phyloP scores from a whole-genome alignment of 2,329 filamentous ascomycete species.

The Neopestalotiopsis sp. region DNA sequence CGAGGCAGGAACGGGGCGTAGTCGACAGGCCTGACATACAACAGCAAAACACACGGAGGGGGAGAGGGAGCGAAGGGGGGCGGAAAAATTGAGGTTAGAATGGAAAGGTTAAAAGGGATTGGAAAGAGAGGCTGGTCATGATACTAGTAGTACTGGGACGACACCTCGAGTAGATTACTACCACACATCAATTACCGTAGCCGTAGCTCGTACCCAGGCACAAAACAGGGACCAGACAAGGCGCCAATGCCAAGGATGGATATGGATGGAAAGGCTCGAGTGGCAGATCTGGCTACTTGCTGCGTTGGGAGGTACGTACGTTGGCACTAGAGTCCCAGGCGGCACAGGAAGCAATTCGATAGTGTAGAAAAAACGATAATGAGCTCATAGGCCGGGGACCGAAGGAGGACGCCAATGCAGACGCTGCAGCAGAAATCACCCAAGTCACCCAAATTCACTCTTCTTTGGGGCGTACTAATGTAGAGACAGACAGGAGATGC shows the following conservation, averaged over 20 bases:
- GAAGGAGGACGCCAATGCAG: constrained; percentile 15
- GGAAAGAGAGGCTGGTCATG: constrained; percentile 11
- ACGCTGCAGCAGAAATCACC: not conserved
- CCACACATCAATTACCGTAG: not conserved
- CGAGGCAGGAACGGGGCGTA: not conserved
- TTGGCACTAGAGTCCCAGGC: not conserved
- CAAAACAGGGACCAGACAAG: not conserved
- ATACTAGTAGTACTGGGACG: constrained; percentile 5
- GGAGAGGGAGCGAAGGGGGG: not conserved
- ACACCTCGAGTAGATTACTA: not conserved
- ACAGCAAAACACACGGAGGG: not conserved
- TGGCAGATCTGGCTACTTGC: not conserved
- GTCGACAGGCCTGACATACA: not conserved
- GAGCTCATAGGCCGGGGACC: not conserved
- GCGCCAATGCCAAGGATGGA: constrained; percentile 5
- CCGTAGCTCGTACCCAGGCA: not conserved
- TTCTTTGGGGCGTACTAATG: not conserved
- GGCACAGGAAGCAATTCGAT: constrained; percentile 2
- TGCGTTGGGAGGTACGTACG: not conserved
- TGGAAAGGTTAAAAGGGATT: not conserved
- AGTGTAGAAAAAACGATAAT: constrained; percentile 1
- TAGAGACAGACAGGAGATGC: constrained; percentile 4
- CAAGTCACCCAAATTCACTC: not conserved
- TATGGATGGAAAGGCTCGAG: not conserved
- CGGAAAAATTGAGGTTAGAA: not conserved